Evolutionary conservation across 495 filamentous ascomycete species (phyloP).

Genomic region (Lophiostoma macrostomum): DNA sequence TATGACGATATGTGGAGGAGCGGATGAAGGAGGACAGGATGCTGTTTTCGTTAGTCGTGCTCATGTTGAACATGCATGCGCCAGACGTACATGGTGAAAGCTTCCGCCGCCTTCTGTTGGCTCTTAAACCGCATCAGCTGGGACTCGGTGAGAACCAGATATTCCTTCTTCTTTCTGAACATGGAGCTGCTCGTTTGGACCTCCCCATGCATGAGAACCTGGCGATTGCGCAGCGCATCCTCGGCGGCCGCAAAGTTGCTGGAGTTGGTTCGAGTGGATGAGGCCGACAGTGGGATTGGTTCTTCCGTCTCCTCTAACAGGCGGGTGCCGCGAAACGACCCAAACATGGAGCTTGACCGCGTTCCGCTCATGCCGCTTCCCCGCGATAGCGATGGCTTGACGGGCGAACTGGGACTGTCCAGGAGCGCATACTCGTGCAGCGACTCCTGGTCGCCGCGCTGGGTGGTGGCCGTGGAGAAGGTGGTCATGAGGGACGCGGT

Average conservation of each 20-base stretch:
- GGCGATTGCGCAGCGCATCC: constrained; percentile 43
- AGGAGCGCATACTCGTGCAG: background rate
- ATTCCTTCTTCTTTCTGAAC: constrained; percentile 83
- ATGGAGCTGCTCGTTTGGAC: constrained; percentile 77
- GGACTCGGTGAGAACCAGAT: constrained; percentile 82
- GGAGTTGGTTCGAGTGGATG: constrained; percentile 31
- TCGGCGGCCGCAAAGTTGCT: constrained; percentile 32
- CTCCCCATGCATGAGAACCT: constrained; percentile 66
- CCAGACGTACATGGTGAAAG: constrained; percentile 47
- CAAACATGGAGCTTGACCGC: constrained; percentile 55
- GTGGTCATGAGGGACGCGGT: constrained; percentile 32
- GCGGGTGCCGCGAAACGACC: constrained; percentile 54
- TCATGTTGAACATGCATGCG: constrained; percentile 1
- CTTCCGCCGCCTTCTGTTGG: constrained; percentile 65
- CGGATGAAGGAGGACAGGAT: constrained; percentile 23
- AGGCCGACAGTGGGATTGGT: constrained; percentile 43
- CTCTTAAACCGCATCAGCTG: constrained; percentile 80
- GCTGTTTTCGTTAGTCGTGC: constrained; percentile 3
- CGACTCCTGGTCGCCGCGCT: constrained; percentile 9
- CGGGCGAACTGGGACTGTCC: constrained; percentile 9
- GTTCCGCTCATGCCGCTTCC: constrained; percentile 39
- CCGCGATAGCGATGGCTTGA: constrained; percentile 5
- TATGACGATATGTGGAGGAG: constrained; percentile 35
- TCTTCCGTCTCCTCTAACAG: constrained; percentile 52
- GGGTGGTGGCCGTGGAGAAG: constrained; percentile 14